Percentiles rank a stretch among this genome's conserved stretches.
phyloP scores from a whole-genome alignment of 768 basidiomycete species.

The Amanita thiersii region DNA sequence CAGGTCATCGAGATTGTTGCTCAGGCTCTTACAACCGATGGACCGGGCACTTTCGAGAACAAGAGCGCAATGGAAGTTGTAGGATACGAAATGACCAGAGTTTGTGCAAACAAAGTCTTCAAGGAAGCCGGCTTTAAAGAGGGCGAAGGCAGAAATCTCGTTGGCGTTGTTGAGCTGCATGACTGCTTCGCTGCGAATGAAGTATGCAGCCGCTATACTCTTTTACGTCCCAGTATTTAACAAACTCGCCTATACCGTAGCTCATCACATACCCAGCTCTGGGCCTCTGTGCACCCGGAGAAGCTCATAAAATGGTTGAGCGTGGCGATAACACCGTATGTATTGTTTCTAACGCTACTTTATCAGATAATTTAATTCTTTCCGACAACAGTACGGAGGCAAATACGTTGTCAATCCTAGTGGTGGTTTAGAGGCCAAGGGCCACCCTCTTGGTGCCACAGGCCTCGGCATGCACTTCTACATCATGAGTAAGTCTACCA shows the following conservation, averaged over 20 bases:
- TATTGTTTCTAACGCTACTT: background rate
- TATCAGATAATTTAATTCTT: background rate
- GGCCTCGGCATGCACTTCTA: constrained; percentile 86
- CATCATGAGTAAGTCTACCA: constrained; percentile 51
- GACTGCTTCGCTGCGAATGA: constrained; percentile 85
- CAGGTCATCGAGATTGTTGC: constrained; percentile 82
- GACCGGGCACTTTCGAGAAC: constrained; percentile 54
- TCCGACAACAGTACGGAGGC: constrained; percentile 56
- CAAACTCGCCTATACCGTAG: constrained; percentile 22
- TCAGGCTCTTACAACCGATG: constrained; percentile 59
- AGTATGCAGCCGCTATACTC: constrained; percentile 26
- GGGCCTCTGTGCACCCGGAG: constrained; percentile 56
- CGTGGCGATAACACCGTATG: constrained; percentile 71
- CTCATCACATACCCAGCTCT: constrained; percentile 78
- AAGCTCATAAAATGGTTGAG: constrained; percentile 70
- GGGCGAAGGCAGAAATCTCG: constrained; percentile 58
- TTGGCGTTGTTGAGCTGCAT: constrained; percentile 82
- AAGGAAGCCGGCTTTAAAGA: constrained; percentile 58
- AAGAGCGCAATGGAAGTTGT: constrained; percentile 71
- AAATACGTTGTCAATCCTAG: constrained; percentile 82
- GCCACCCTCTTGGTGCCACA: constrained; percentile 78
- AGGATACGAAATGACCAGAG: constrained; percentile 73
- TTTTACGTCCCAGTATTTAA: background rate
- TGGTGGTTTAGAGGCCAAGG: constrained; percentile 84
- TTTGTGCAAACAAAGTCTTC: constrained; percentile 62